phyloP scores from a whole-genome alignment of 83 land plant genomes.

The Picea engelmannii region DNA sequence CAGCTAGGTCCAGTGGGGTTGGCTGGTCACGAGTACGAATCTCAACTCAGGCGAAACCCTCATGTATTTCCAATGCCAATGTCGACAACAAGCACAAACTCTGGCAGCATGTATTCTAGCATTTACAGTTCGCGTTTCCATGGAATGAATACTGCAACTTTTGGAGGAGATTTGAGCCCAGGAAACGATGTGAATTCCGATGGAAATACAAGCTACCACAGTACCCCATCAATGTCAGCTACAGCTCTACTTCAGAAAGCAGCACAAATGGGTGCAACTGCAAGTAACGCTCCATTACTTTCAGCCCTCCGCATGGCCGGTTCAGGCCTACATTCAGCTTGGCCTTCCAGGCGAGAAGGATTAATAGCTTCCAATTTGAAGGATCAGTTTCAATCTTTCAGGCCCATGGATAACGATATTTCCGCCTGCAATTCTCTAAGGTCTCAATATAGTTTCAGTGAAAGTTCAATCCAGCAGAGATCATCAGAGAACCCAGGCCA shows the following conservation, averaged over 20 bases:
- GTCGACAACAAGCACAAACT: neutral
- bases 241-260: conserved; percentile 12
- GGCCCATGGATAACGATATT: neutral
- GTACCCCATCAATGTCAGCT: conserved; percentile 2
- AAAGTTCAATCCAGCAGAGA: neutral
- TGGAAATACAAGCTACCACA: neutral
- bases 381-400: conserved; percentile 2
- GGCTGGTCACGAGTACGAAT: conserved; percentile 1
- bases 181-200: neutral
- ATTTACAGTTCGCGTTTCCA: conserved; percentile 5
- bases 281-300: conserved; percentile 12
- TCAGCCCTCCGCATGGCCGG: neutral
- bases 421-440: neutral
- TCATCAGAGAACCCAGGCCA: neutral
- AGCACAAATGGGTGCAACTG: conserved; percentile 13
- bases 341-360: neutral
- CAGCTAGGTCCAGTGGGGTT: neutral
- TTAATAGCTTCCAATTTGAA: neutral
- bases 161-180: neutral
- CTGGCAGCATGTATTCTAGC: neutral
- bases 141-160: neutral
- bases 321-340: neutral
- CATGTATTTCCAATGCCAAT: conserved; percentile 4
- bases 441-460: neutral
- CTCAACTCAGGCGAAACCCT: neutral